These are phyloP conservation scores for Candida alai DNA, from an alignment of 805 yeast species.

Conservation along the genomic window DNA sequence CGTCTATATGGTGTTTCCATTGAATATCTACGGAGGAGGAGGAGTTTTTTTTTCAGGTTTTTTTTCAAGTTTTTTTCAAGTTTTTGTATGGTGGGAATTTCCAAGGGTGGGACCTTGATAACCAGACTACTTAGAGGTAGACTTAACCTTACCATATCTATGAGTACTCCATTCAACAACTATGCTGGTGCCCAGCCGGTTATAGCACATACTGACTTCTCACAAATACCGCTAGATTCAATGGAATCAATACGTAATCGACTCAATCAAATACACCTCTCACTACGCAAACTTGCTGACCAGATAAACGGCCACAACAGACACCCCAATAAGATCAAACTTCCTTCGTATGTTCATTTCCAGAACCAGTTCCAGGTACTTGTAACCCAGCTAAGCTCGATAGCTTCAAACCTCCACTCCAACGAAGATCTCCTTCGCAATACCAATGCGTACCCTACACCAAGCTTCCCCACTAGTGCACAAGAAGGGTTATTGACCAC, in stretches of 20 bases:
- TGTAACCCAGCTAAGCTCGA: conserved; percentile 74
- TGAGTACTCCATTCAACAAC: too few relatives aligned
- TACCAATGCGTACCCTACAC: conserved; percentile 80
- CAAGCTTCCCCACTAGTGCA: conserved; percentile 79
- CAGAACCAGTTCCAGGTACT: conserved; percentile 84
- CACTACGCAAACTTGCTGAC: conserved; percentile 35
- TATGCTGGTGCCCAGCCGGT: conserved; percentile 38
- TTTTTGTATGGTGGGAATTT: too few relatives aligned
- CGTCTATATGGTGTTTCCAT: neutral
- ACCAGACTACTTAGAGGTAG: too few relatives aligned
- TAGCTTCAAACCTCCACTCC: conserved; percentile 64
- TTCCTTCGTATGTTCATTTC: conserved; percentile 55
- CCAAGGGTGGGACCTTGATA: too few relatives aligned
- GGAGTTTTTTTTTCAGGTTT: neutral
- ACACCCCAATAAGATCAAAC: conserved; percentile 32
- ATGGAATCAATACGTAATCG: conserved; percentile 39
- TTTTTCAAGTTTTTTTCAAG: neutral
- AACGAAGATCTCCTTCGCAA: conserved; percentile 55
- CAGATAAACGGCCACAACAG: conserved; percentile 34
- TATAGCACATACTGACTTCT: conserved; percentile 12
- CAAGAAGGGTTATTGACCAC: conserved; percentile 83
- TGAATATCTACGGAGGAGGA: neutral
- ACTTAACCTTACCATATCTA: too few relatives aligned
- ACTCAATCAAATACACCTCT: conserved; percentile 39
- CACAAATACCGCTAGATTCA: conserved; percentile 32